A percentile compares a stretch with the other conserved stretches of the same genome.
Conservation (phyloP, 2,329 filamentous ascomycete species). For the Lachnellula suecica region DNA sequence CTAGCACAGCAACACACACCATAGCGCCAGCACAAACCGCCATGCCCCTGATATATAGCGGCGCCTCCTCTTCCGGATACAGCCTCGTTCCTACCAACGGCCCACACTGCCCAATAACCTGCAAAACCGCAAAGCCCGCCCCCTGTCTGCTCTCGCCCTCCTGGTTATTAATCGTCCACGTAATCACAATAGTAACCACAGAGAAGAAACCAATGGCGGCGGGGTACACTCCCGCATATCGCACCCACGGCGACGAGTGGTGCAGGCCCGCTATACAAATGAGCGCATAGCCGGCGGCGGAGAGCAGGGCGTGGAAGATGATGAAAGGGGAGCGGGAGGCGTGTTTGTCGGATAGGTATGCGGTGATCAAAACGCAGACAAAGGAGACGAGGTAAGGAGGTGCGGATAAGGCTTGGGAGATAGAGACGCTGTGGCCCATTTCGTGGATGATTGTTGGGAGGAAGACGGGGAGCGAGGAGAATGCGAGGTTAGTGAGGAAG, state of each 20-base stretch:
- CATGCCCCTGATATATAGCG: constrained; percentile 50
- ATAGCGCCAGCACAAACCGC: constrained; percentile 49
- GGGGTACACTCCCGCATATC: constrained; percentile 77
- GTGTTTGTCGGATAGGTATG: constrained; percentile 68
- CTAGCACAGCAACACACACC: constrained; percentile 43
- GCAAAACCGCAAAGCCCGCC: constrained; percentile 76
- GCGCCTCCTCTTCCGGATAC: constrained; percentile 50
- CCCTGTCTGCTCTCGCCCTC: constrained; percentile 66
- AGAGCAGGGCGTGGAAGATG: constrained; percentile 67
- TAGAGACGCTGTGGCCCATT: constrained; percentile 69
- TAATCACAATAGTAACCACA: constrained; percentile 79
- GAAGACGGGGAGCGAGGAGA: constrained; percentile 84
- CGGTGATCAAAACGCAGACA: constrained; percentile 67
- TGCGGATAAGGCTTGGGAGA: constrained; percentile 75
- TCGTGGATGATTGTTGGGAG: constrained; percentile 76
- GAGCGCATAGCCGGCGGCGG: constrained; percentile 57
- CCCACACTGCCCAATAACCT: constrained; percentile 59
- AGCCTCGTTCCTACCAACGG: constrained; percentile 49
- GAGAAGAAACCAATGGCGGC: constrained; percentile 80
- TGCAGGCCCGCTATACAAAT: constrained; percentile 58
- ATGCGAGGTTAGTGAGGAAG: constrained; percentile 85
- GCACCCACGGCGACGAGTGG: constrained; percentile 44
- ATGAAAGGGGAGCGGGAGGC: constrained; percentile 65
- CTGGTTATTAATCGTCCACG: constrained; percentile 90
- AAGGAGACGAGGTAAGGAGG: constrained; percentile 82